Evolutionary conservation across 192 early-diverging fungal species (phyloP), one percentile per base, ranked within the genome.

Genomic region (Coemansia sp.): DNA sequence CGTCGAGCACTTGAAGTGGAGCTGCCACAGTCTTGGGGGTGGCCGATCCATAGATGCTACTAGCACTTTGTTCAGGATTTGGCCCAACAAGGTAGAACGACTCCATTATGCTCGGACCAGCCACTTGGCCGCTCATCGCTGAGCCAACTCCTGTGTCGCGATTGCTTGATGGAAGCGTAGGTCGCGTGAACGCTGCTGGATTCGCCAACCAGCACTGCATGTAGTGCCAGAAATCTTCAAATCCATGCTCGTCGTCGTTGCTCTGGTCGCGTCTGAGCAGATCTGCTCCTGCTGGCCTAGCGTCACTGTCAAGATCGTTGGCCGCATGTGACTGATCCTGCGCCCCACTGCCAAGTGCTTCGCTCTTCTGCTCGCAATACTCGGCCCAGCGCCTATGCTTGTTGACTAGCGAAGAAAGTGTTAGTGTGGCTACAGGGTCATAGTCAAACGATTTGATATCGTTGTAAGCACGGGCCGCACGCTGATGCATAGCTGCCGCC

Each of bases 141-240:
- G 44, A 66, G 33, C 46, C 33, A 31, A 3, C 29, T 18, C 11
- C 52, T 3, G 29, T 27, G 22, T 7, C 38, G 10, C 41, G 46
- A 3, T 55, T 44, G 27, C 59, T 49, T 1, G 67, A 68, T 31
- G 71, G 46, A 33, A 71, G 34, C 0, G 74, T 54, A 1, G 77
- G 75, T 12, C 70, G 65, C 16, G 83, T 85, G 42, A 77, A 85
- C 38, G 83, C 83, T 0, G 76, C 42, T 11, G 83, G 78, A 41
- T 85, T 68, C 1, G 83, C 75, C 41, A 85, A 70, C 83, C 83
- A 85, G 66, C 74, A 70, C 42, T 85, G 77, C 78, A 85, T 80
- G 65, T 85, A 85, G 57, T 73, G 71, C 83, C 83, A 85, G 61
- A 85, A 85, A 34, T 80, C 72, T 31, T 85, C 83, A 75, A 85